Base-by-base conservation (phyloP, 2,329 filamentous ascomycete genomes). In the Trichoderma citrinoviride region DNA sequence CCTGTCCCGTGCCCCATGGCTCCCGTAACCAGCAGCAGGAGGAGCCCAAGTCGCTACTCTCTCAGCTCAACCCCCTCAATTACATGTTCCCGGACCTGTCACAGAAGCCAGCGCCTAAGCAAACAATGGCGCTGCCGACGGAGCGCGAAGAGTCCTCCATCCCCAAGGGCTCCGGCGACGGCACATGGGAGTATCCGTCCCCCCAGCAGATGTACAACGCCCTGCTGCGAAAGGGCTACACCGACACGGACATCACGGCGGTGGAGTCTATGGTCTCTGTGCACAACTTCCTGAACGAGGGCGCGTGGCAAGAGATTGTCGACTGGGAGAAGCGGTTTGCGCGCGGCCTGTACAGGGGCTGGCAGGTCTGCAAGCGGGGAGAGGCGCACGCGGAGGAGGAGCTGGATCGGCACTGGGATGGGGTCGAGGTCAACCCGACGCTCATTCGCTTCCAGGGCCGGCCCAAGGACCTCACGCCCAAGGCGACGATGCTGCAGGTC, bases 131-230 rank as follows among this genome's bases (percentile, higher is more conserved):
- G 25, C 86, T 99, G 1, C 91, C 93, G 0, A 90, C 93, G 2
- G 85, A 88, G 7, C 90, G 95, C 70, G 93, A 97, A 77, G 80
- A 85, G 33, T 96, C 92, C 0, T 93, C 93, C 1, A 99, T 99
- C 71, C 95, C 95, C n/a, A 90, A 90, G 70, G 92, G 91, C 72
- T 87, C 90, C 66, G 85, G 87, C 54, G 84, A 88, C 60, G 86
- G 88, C 53, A 96, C 64, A 73, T 99, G 95, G 95, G 95, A 98
- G 78, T 99, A 99, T 75, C 95, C 95, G 0, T 97, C 93, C 0
- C 94, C 95, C 0, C 95, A 99, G 80, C 95, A 99, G 78, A 99
- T 99, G 95, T 99, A 98, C 83, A 98, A 99, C 74, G 95, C 95
- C 7, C 90, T 99, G 79, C 81, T 98, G 67, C 90, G 95, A 68